Base-by-base conservation (phyloP, 352 stramenopile genomes). In the Globisporangium heterothallicum region DNA sequence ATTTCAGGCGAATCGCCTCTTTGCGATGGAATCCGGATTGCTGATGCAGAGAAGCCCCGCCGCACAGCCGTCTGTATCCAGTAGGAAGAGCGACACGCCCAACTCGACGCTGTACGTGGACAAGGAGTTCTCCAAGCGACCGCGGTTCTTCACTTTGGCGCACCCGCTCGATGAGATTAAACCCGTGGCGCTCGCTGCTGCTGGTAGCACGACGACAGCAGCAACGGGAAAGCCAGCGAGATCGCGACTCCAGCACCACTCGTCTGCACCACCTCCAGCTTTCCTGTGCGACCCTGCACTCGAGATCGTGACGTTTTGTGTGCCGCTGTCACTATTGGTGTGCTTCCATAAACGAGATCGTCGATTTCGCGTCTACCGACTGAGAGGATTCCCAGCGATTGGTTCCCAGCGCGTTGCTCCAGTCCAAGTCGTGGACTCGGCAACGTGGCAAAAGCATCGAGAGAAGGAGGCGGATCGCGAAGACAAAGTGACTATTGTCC, bases 81-180 rank as follows among this genome's bases (percentile, higher is more conserved):
- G 24, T 2, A 57, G 55, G 22, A 12, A 21, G 4, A 35, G 12
- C 1, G 45, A 65, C 4, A 29, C 42, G 2, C 18, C 21, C 6
- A 48, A 59, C 2, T 49, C 56, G 25, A 67, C 51, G 25, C 44
- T 59, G 4, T 52, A 41, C 6, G 41, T 45, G 16, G 46, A 61
- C 13, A 66, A 55, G 22, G 42, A 54, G 6, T 22, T 49, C 8
- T 22, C 59, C 7, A 34, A 55, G 1, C 74, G 65, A 26, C 79
- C 82, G 8, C 64, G 74, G 12, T 86, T 84, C 49, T 93, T 93
- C 54, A 88, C 79, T 25, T 66, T 93, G 3, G 47, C 67, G 27
- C 75, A 88, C 44, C 82, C 82, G 24, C 68, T 93, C 18, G 78
- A 89, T 30, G 82, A 93, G 48, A 71, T 91, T 29, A 88, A 86